Evolutionary conservation across 75 land plant genomes (phyloP).

Genomic region (Pseudotsuga menziesii): DNA sequence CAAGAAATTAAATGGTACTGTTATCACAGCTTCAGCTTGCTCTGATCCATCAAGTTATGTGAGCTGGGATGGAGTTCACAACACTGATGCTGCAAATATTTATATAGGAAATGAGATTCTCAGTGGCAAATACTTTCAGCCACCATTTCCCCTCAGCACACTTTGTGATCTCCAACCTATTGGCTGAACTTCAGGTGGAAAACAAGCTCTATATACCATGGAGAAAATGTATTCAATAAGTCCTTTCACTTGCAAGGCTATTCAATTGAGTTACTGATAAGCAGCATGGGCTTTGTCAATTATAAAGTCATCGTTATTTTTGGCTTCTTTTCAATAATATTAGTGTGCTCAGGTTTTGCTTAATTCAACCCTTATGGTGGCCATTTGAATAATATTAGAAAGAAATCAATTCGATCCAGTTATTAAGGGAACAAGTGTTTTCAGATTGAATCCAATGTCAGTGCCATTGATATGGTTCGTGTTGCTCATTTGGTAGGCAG

Average conservation of each 20-base stretch:
- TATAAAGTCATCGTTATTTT: not conserved
- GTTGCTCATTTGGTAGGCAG: not conserved
- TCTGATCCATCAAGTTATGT: conserved; percentile 63
- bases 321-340: not conserved
- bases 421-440: not conserved
- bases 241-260: conserved; percentile 4
- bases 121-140: conserved; percentile 56
- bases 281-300: not conserved
- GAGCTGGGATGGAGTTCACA: conserved; percentile 92
- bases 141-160: conserved; percentile 47
- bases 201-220: not conserved
- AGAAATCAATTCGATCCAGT: not conserved
- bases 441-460: too few relatives aligned
- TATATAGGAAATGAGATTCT: conserved; percentile 48
- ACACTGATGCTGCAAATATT: conserved; percentile 74
- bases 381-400: not conserved
- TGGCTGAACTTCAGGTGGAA: conserved; percentile 17
- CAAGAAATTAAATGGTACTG: conserved; percentile 34
- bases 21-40: conserved; percentile 47
- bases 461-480: too few relatives aligned
- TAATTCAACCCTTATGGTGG: too few relatives aligned
- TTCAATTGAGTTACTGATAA: not conserved
- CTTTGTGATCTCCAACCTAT: conserved; percentile 48
- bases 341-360: not conserved
- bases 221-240: not conserved